Conservation (phyloP, 2,329 filamentous ascomycete species). For the Fusarium pininemorale region DNA sequence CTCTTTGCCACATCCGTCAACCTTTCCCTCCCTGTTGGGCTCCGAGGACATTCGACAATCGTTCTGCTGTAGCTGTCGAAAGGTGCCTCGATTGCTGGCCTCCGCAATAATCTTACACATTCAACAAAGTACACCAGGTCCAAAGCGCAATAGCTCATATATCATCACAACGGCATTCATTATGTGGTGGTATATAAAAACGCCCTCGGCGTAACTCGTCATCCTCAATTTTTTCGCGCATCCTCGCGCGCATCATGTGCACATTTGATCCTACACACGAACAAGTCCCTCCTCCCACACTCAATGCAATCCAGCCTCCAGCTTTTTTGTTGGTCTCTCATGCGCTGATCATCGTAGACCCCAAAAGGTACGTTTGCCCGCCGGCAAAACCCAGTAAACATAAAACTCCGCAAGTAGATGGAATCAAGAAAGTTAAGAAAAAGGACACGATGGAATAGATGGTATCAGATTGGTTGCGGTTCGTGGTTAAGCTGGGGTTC, state of each 20-base stretch:
- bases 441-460: constrained; percentile 25
- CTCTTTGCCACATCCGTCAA: neutral
- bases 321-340: constrained; percentile 23
- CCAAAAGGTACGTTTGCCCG: constrained; percentile 18
- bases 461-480: constrained; percentile 18
- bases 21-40: rapidly evolving
- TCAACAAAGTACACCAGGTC: neutral
- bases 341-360: constrained; percentile 21
- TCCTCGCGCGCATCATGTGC: constrained; percentile 9
- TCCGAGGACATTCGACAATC: neutral
- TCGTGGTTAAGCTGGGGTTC: constrained; percentile 25
- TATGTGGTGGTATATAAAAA: constrained; percentile 35
- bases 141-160: neutral
- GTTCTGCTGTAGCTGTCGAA: neutral
- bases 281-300: constrained; percentile 1
- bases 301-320: constrained; percentile 16
- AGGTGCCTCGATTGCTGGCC: neutral
- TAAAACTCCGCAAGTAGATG: constrained; percentile 29
- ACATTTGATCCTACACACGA: constrained; percentile 7
- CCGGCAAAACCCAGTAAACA: constrained; percentile 13
- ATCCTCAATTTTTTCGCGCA: neutral
- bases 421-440: constrained; percentile 16
- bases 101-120: too few species aligned
- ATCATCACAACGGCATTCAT: constrained; percentile 27
- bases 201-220: constrained; percentile 12